phyloP scores from a whole-genome alignment of 2,329 filamentous ascomycete genomes.

The Hypomyces rosellus region DNA sequence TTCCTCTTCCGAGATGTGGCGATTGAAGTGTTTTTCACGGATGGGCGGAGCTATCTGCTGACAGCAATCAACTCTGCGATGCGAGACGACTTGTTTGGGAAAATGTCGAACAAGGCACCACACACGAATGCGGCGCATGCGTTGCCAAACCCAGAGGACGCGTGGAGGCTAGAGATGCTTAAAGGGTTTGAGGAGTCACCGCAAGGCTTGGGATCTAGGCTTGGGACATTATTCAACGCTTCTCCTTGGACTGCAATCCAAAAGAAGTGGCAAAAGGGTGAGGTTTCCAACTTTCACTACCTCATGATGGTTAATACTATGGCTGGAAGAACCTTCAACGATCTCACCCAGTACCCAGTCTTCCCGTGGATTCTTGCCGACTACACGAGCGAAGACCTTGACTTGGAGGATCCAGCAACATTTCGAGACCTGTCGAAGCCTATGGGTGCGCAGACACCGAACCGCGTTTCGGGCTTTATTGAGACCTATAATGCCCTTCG shows the following conservation, averaged over 20 bases:
- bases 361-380: conserved; percentile 97
- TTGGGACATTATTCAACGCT: conserved; percentile 86
- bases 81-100: conserved; percentile 74
- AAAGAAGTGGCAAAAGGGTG: conserved; percentile 83
- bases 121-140: conserved; percentile 66
- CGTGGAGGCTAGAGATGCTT: conserved; percentile 85
- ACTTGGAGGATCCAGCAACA: conserved; percentile 73
- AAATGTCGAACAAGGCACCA: conserved; percentile 71
- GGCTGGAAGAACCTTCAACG: conserved; percentile 94
- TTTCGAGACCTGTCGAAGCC: conserved; percentile 92
- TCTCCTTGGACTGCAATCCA: conserved; percentile 77
- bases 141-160: conserved; percentile 73
- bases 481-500: conserved; percentile 82
- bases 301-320: conserved; percentile 98
- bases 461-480: conserved; percentile 70
- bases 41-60: conserved; percentile 89
- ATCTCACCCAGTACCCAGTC: conserved; percentile 94
- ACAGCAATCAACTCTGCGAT: conserved; percentile 69
- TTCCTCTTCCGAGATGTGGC: conserved; percentile 95
- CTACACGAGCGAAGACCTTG: conserved; percentile 88
- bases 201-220: conserved; percentile 71
- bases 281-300: conserved; percentile 98
- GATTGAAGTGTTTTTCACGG: conserved; percentile 95
- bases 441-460: conserved; percentile 83
- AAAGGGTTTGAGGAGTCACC: conserved; percentile 56